Conservation (phyloP, 1,284 basidiomycete species). For the Puccinia horiana region DNA sequence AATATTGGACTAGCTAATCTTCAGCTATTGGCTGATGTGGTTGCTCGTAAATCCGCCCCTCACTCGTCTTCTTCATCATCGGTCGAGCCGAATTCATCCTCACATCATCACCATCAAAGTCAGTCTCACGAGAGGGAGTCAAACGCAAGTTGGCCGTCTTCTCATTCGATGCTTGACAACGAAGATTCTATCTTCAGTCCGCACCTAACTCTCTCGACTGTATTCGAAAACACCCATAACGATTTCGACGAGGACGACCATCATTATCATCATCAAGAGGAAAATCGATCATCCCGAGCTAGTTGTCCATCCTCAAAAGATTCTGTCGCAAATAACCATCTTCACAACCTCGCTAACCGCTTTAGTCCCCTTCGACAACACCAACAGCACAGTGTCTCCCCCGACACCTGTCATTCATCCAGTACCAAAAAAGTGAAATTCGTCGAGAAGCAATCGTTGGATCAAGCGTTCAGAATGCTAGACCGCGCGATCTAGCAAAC, state of each 20-base stretch:
- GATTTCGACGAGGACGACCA: slow-evolving; percentile 24
- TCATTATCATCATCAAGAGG: neutral
- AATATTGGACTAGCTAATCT: slow-evolving; percentile 56
- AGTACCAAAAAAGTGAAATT: slow-evolving; percentile 33
- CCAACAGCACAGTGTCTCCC: neutral
- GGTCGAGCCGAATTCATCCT: neutral
- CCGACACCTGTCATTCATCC: neutral
- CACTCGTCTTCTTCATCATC: neutral
- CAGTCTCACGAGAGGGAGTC: neutral
- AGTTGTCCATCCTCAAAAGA: neutral
- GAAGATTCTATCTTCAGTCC: slow-evolving; percentile 29
- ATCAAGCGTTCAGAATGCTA: slow-evolving; percentile 41
- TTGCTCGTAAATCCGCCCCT: slow-evolving; percentile 49
- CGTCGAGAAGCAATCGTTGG: slow-evolving; percentile 37
- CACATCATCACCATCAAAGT: neutral
- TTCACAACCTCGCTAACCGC: neutral
- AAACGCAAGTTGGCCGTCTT: neutral
- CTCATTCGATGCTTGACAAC: slow-evolving; percentile 19
- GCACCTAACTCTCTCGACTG: slow-evolving; percentile 34
- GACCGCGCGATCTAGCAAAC: slow-evolving; percentile 29
- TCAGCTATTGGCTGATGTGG: slow-evolving; percentile 57
- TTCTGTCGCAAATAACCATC: neutral
- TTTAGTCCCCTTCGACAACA: neutral
- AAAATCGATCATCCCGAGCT: neutral
- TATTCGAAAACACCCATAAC: slow-evolving; percentile 39